These are phyloP conservation scores for Hibiscus mutabilis DNA, from an alignment of 345 rosid genomes.

Conservation along the genomic window DNA sequence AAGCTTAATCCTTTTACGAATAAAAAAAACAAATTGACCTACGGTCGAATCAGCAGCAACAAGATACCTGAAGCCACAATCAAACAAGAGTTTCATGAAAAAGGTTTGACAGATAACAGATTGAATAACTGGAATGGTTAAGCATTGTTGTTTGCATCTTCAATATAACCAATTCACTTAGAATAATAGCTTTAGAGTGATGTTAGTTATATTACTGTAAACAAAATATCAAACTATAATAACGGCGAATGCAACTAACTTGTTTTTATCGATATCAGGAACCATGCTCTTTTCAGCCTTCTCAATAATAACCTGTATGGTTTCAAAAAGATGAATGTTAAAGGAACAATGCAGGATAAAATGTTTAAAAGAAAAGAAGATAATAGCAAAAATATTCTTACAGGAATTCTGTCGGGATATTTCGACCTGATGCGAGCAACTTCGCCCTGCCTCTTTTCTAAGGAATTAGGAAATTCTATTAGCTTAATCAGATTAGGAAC, in stretches of 20 bases:
- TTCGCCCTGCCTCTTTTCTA: constrained; percentile 83
- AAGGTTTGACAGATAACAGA: neutral
- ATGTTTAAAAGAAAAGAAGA: neutral
- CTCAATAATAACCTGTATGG: constrained; percentile 78
- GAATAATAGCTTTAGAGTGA: neutral
- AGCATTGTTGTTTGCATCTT: neutral
- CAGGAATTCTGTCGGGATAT: constrained; percentile 87
- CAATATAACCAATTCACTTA: neutral
- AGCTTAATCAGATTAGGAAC: neutral
- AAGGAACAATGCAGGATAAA: constrained; percentile 11
- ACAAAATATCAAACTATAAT: neutral
- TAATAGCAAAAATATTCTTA: constrained; percentile 17
- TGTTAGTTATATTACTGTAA: neutral
- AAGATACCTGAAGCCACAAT: constrained; percentile 44
- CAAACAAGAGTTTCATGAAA: neutral
- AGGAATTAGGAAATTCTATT: neutral
- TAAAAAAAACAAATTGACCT: constrained; percentile 71
- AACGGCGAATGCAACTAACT: constrained; percentile 41
- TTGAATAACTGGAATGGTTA: neutral
- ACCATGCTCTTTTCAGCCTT: constrained; percentile 78
- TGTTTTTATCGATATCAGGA: constrained; percentile 94
- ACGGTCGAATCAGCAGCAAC: constrained; percentile 67
- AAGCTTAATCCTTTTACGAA: constrained; percentile 72
- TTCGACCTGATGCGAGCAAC: constrained; percentile 74
- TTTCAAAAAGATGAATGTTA: constrained; percentile 3